Conservation (phyloP, 2,329 filamentous ascomycete species). For the Pseudocercospora macadamiae region DNA sequence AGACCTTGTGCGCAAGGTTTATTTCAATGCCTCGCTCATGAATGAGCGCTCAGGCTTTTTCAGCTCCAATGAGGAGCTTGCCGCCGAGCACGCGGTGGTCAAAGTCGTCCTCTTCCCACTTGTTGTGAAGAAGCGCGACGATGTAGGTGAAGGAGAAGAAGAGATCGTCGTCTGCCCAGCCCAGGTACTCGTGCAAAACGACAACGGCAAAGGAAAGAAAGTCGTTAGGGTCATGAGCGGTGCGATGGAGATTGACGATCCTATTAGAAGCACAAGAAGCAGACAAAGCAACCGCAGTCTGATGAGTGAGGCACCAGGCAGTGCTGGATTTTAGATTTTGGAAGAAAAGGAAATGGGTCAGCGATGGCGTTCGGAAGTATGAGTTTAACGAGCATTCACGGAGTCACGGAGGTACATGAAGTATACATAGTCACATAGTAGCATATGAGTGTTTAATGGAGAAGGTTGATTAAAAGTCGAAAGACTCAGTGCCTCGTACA, state of each 20-base stretch:
- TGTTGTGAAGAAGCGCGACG: slow-evolving; percentile 93
- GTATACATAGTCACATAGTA: not conserved
- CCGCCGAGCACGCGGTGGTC: slow-evolving; percentile 75
- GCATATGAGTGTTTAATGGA: too few relatives aligned
- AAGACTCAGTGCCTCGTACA: too few relatives aligned
- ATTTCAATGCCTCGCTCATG: slow-evolving; percentile 93
- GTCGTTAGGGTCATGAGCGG: slow-evolving; percentile 55
- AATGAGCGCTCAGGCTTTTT: slow-evolving; percentile 80
- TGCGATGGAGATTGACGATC: slow-evolving; percentile 51
- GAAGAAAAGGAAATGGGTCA: not conserved
- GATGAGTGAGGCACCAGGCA: slow-evolving; percentile 33
- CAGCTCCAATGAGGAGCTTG: slow-evolving; percentile 76
- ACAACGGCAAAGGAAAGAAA: slow-evolving; percentile 46
- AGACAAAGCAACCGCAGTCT: slow-evolving; percentile 34
- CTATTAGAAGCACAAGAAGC: slow-evolving; percentile 29
- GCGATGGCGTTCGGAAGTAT: slow-evolving; percentile 9
- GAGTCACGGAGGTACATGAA: too few relatives aligned
- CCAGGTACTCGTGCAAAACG: slow-evolving; percentile 74
- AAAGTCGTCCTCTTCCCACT: slow-evolving; percentile 93
- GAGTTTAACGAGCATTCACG: slow-evolving; percentile 11
- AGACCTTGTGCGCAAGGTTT: slow-evolving; percentile 82
- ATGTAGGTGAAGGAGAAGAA: slow-evolving; percentile 82
- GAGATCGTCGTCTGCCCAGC: slow-evolving; percentile 95
- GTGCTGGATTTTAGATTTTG: slow-evolving; percentile 27
- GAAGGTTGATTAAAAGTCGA: too few relatives aligned